These are phyloP conservation scores for Aspergillus conjunctus DNA, from an alignment of 495 filamentous ascomycete genomes.

Conservation along the genomic window DNA sequence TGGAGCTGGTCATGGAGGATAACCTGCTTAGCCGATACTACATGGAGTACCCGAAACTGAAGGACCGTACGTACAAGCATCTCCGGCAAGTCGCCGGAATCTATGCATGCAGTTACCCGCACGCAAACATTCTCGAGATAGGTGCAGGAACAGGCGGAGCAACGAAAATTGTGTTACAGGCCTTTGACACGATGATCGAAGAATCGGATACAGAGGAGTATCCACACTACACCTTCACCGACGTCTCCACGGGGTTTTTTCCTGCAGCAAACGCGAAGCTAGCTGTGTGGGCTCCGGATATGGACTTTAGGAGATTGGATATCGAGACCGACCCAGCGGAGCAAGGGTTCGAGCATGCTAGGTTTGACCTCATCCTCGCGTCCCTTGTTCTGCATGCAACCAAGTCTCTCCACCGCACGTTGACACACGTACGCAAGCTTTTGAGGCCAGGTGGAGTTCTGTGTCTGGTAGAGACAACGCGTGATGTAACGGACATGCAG, in stretches of 20 bases:
- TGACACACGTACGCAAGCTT: neutral
- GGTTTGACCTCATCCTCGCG: neutral
- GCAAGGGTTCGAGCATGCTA: neutral
- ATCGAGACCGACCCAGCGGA: neutral
- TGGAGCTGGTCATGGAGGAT: neutral
- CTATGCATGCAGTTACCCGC: neutral
- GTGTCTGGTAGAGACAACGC: neutral
- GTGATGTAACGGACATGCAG: neutral
- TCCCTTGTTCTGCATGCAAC: neutral
- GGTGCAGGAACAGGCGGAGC: neutral
- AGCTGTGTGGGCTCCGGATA: neutral
- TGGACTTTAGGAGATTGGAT: neutral
- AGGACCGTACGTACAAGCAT: neutral
- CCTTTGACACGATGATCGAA: neutral
- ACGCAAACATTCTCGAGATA: neutral
- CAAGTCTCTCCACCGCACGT: neutral
- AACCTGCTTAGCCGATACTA: neutral
- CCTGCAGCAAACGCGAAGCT: neutral
- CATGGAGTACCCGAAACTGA: neutral
- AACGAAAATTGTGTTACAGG: neutral
- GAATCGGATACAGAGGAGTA: neutral
- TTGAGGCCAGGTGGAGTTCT: neutral
- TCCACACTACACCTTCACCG: neutral
- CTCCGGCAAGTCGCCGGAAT: neutral
- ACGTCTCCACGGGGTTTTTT: neutral